Base-by-base conservation (phyloP, 805 yeast genomes). In the Candida stauntonica region DNA sequence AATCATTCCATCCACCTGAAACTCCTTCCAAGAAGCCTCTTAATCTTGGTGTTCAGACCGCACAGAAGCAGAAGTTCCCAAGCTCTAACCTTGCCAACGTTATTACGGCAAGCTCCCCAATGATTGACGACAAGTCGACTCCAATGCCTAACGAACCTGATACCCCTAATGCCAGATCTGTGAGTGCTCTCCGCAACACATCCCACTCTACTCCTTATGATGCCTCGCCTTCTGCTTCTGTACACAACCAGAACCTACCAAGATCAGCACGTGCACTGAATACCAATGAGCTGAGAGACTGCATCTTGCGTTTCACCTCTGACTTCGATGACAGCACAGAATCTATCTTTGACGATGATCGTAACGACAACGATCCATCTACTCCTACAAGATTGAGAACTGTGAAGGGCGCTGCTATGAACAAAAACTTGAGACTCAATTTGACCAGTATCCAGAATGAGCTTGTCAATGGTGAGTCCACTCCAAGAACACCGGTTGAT, bases 21-120 rank as follows among this genome's bases (percentile, higher is more conserved):
- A 78, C 85, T 0, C 85, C 85, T 3, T 75, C 80, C 57, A 78
- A 78, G 45, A 65, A 61, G 44, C 74, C 75, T 9, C 26, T 47
- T 11, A 50, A 41, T 16, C 18, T 42, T 11, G 45, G 33, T 19
- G 16, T 54, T 6, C 50, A 44, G 19, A 31, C 45, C 2, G 12
- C 48, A 7, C 48, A 43, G 23, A 50, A 49, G 29, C 44, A 48
- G 20, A 16, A 46, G 3, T 35, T 46, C 14, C 46, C 56, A 33
- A 42, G 46, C 21, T 57, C 62, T 7, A 57, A 53, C 34, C 34
- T 57, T 15, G 52, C 58, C 9, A 57, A 50, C 31, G 60, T 56
- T 17, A 54, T 56, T 27, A 51, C 55, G 2, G 58, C 58, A 13
- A 49, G 56, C 36, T 55, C 60, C 4, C 60, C 61, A 31, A 45